Percentiles rank a stretch among this genome's conserved stretches.
These are phyloP conservation scores for Vigna angularis DNA, from an alignment of 306 rosid genomes.

Conservation along the genomic window DNA sequence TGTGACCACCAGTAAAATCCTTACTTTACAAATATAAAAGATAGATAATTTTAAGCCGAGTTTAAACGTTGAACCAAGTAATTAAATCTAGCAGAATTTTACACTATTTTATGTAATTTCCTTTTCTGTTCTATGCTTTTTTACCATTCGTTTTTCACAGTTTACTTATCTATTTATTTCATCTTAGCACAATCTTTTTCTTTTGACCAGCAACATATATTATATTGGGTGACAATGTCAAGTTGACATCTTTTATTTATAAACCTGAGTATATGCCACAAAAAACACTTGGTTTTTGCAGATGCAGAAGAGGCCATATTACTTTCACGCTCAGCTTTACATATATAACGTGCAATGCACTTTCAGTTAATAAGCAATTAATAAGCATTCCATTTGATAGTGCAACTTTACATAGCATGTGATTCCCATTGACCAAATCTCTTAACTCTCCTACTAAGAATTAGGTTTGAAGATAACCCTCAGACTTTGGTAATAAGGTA, in stretches of 20 bases:
- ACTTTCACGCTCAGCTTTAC: conserved; percentile 18
- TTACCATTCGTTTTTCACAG: background rate
- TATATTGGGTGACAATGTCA: conserved; percentile 26
- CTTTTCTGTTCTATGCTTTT: background rate
- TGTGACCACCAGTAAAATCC: too few species aligned
- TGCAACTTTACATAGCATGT: conserved; percentile 45
- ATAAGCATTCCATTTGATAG: conserved; percentile 29
- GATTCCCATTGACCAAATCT: conserved; percentile 47
- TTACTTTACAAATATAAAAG: too few species aligned
- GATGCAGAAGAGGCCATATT: conserved; percentile 15
- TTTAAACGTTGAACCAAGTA: background rate
- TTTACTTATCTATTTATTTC: background rate
- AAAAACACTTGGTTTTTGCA: conserved; percentile 2
- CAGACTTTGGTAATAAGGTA: conserved; percentile 25
- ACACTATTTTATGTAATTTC: too few species aligned
- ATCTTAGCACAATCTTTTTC: background rate
- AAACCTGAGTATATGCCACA: conserved; percentile 22
- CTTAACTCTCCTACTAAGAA: background rate
- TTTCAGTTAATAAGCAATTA: conserved; percentile 39
- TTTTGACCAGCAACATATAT: conserved; percentile 28
- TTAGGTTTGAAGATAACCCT: conserved; percentile 27
- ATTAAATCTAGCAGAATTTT: background rate
- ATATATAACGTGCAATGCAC: conserved; percentile 43
- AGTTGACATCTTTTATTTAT: conserved; percentile 36
- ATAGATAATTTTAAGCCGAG: background rate